Base-by-base conservation (phyloP, 176 grass and related monocot species). In the Phoenix dactylifera region DNA sequence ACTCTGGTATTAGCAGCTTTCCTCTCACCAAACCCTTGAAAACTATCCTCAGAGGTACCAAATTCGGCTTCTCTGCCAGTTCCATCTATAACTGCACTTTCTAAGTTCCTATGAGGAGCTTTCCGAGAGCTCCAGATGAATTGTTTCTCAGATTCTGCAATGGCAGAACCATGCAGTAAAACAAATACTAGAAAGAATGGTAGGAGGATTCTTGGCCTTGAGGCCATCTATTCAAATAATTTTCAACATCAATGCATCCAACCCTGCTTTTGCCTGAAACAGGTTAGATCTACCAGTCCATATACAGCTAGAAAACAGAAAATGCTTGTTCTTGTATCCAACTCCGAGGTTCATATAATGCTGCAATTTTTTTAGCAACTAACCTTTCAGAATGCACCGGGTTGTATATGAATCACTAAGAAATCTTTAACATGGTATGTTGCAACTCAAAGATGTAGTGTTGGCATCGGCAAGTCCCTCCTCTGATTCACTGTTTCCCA, bases 91-190 rank as follows among this genome's bases (percentile, higher is more conserved):
- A 64, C 69, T 9, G 50, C 32, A 32, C 32, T 76, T 23, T 70
- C 78, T 30, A 84, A 22, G 53, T 88, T 82, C 72, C 76, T 69
- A 56, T 78, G 72, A 18, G 93, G 93, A 15, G 87, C 76, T 65
- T 85, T 83, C 50, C 64, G 84, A 1, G 74, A 64, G 18, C 60
- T 60, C 5, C 50, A 74, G 4, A 70, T 57, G 54, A 72, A 57
- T 59, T 72, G 59, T 0, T 80, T 65, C 69, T 96, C 86, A 0
- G 91, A 79, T 70, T 80, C 62, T 0, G 87, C 84, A 26, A 91
- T 28, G 1, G 72, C 60, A 6, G 61, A 59, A 22, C 23, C 60
- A 1, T 72, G 55, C 3, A 57, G 10, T 50, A 83, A 49, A 32
- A 82, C 25, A 23, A 85, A 30, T 16, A 87, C 20, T 58, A 79